Base-by-base conservation (phyloP, 768 basidiomycete genomes). In the Kwoniella shandongensis region DNA sequence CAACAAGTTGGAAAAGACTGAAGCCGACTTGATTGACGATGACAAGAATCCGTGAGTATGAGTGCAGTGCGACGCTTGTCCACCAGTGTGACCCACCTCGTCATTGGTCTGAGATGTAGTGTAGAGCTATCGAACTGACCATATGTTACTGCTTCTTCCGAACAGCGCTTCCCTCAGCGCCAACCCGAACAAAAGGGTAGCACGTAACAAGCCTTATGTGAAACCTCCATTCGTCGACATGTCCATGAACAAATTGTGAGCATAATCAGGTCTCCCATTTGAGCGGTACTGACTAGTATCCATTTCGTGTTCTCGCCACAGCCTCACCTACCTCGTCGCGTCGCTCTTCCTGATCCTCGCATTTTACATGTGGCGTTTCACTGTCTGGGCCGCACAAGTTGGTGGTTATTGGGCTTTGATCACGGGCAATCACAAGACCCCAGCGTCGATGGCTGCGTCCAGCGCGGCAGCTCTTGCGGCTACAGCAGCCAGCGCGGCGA, bases 361-460 rank as follows among this genome's bases (percentile, higher is more conserved):
- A 17, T 73, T 76, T 63, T 76, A 76, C 63, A 62, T 55, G 30
- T 76, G 71, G 71, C 47, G 75, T 25, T 63, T 73, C 58, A 74
- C 73, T 22, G 62, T 73, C 35, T 76, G 71, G 73, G 75, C 75
- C 1, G 44, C 41, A 11, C 63, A 74, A 20, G 69, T 64, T 3
- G 75, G 75, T 17, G 75, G 75, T 13, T 76, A 76, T 50, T 76
- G 75, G 75, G 63, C 69, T n/a, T 56, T 76, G 38, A 56, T 74
- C 52, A 73, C 73, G 7, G 75, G 75, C 11, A 41, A 55, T 20
- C 61, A 62, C 41, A 48, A 53, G 15, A 46, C 54, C 5, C 50
- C 57, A 18, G 44, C 47, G 1, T 42, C 54, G 1, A 32, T 50
- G 11, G 60, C 58, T 12, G 62, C 55, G 13, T 59, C 63, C 7